Base-by-base conservation (phyloP, 495 filamentous ascomycete species). In the Bacidia gigantensis region DNA sequence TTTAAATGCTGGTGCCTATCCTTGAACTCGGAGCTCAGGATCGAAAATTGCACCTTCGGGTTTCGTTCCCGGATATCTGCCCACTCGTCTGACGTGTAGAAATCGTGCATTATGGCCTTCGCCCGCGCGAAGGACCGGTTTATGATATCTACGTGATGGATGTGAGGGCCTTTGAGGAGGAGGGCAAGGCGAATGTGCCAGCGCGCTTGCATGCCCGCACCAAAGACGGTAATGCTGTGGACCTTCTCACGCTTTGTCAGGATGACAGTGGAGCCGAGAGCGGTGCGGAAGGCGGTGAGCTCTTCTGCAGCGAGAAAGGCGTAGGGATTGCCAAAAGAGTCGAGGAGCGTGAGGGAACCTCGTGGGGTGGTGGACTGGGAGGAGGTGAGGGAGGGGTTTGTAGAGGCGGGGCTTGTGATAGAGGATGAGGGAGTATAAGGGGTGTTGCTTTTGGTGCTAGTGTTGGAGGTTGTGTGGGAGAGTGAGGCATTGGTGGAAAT, bases 271-370 rank as follows among this genome's bases (percentile, higher is more conserved):
- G 86, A 81, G 0, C 84, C 82, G 26, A 97, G 75, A 0, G 92
- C 90, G 2, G 92, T 97, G 53, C 92, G 86, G 69, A 95, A 98
- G 9, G 87, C 87, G 2, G 92, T 97, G 12, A 97, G 63, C 52
- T 89, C 86, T 62, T 82, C 77, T 18, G 90, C 92, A 60, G 88
- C 85, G 41, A 98, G 71, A 53, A 97, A 70, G 10, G 82, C 92
- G 26, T 84, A 72, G 1, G 89, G 86, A 17, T 74, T 65, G 57
- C 90, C 89, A 10, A 72, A 55, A 18, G 69, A 68, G 62, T 77
- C 75, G 35, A 93, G 75, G 3, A 96, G 73, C 14, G 84, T 92
- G 20, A 95, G 69, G 46, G 81, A 82, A 39, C 88, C 90, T 29
- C 77, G 80, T 11, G 89, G 87, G 2, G 76, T 81, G 49, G 87